Evolutionary conservation across 2,329 filamentous ascomycete genomes (phyloP).

Genomic region (Arthrobotrys sphaeroides): DNA sequence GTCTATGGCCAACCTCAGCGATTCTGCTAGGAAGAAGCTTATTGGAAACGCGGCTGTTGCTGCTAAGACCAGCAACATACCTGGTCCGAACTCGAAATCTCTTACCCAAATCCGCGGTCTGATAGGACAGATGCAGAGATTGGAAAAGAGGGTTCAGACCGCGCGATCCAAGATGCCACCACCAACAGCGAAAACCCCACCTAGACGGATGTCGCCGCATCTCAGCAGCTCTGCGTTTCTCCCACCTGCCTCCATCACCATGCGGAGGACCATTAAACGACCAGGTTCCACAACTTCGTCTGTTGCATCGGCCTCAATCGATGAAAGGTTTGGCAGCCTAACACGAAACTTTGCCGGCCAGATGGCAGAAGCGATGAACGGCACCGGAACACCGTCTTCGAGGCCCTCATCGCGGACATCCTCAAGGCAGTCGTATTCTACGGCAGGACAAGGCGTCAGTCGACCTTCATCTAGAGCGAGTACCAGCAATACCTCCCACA

Average conservation of each 20-base stretch:
- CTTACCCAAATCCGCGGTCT: conserved; percentile 91
- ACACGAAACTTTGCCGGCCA: conserved; percentile 50
- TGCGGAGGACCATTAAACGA: conserved; percentile 50
- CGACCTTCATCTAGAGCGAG: conserved; percentile 40
- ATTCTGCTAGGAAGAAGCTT: conserved; percentile 28
- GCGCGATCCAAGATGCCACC: conserved; percentile 90
- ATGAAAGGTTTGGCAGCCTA: conserved; percentile 38
- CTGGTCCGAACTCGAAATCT: conserved; percentile 71
- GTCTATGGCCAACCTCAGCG: conserved; percentile 37
- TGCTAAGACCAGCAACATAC: conserved; percentile 62
- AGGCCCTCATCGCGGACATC: conserved; percentile 48
- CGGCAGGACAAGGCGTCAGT: conserved; percentile 36
- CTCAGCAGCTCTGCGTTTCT: conserved; percentile 46
- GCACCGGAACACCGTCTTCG: conserved; percentile 17
- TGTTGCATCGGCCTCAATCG: conserved; percentile 52
- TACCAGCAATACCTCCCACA: conserved; percentile 26
- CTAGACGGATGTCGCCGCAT: conserved; percentile 65
- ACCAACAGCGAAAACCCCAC: conserved; percentile 80
- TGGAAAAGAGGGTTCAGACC: conserved; percentile 91
- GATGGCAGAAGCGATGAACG: conserved; percentile 37
- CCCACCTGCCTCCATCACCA: conserved; percentile 49
- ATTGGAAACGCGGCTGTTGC: conserved; percentile 61
- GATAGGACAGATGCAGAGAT: conserved; percentile 95
- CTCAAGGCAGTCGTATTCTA: conserved; percentile 35
- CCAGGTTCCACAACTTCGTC: conserved; percentile 57